Conservation (phyloP, 164 flowering plant genomes). For the Nymphaea thermarum region DNA sequence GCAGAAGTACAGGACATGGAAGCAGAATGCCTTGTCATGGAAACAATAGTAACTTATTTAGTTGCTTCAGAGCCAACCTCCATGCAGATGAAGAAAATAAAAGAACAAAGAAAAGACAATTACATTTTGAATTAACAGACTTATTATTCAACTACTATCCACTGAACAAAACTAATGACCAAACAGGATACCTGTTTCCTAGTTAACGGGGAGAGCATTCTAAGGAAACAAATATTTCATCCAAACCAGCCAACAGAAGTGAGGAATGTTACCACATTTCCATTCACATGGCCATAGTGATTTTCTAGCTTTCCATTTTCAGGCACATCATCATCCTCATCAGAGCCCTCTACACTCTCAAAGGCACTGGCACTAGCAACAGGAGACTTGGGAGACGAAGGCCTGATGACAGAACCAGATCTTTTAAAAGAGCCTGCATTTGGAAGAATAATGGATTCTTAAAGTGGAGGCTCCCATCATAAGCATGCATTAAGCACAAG, state of each 20-base stretch:
- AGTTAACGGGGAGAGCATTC: no score
- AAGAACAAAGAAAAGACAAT: no score
- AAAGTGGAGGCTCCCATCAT: background rate
- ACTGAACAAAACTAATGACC: no score
- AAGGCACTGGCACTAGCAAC: constrained; percentile 90
- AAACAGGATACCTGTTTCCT: no score
- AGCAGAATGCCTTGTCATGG: no score
- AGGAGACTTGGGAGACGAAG: constrained; percentile 92
- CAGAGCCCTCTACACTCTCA: constrained; percentile 88
- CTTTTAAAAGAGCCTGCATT: constrained; percentile 28
- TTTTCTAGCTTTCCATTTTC: constrained; percentile 40
- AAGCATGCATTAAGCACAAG: background rate
- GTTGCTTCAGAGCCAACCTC: no score
- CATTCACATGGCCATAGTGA: constrained; percentile 53
- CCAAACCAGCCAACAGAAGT: background rate
- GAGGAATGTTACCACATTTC: constrained; percentile 50
- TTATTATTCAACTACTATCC: no score
- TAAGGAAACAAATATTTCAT: background rate
- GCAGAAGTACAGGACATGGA: no score
- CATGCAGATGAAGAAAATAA: no score
- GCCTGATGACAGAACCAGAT: constrained; percentile 40
- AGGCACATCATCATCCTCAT: constrained; percentile 76
- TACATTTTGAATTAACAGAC: no score
- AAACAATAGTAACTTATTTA: no score
- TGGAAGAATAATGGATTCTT: background rate